These are phyloP conservation scores for Tubosaeta sp. DNA, from an alignment of 768 basidiomycete species.

Conservation along the genomic window DNA sequence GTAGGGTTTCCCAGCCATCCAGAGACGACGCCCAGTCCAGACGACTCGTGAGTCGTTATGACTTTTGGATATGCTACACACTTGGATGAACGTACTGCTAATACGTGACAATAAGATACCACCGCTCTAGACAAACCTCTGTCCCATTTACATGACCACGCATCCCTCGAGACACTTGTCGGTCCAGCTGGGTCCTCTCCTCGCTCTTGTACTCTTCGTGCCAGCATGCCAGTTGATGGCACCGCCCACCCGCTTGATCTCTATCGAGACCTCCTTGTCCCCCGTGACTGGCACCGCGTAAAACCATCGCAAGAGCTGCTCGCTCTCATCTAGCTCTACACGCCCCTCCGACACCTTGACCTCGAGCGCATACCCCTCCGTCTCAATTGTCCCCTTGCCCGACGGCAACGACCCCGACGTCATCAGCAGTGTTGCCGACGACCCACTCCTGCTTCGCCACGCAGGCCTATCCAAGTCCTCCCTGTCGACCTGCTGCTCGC, in stretches of 20 bases:
- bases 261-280: conserved; percentile 34
- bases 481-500: not conserved
- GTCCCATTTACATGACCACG: conserved; percentile 19
- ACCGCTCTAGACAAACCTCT: not conserved
- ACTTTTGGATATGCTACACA: not conserved
- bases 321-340: conserved; percentile 44
- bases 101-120: conserved; percentile 11
- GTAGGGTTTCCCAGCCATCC: conserved; percentile 48
- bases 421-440: conserved; percentile 15
- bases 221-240: conserved; percentile 28
- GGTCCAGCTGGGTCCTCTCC: conserved; percentile 12
- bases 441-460: conserved; percentile 1
- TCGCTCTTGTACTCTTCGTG: not conserved
- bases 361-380: conserved; percentile 34
- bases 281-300: conserved; percentile 34
- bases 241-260: conserved; percentile 40
- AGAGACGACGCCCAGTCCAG: not conserved
- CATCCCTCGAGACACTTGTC: conserved; percentile 16
- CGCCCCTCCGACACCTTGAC: conserved; percentile 46
- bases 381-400: conserved; percentile 7
- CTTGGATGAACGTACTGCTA: not conserved
- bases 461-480: not conserved
- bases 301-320: conserved; percentile 50
- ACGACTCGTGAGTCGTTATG: not conserved
- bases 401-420: not conserved